Conservation (phyloP, 2,329 filamentous ascomycete genomes). For the Fonsecaea monophora region DNA sequence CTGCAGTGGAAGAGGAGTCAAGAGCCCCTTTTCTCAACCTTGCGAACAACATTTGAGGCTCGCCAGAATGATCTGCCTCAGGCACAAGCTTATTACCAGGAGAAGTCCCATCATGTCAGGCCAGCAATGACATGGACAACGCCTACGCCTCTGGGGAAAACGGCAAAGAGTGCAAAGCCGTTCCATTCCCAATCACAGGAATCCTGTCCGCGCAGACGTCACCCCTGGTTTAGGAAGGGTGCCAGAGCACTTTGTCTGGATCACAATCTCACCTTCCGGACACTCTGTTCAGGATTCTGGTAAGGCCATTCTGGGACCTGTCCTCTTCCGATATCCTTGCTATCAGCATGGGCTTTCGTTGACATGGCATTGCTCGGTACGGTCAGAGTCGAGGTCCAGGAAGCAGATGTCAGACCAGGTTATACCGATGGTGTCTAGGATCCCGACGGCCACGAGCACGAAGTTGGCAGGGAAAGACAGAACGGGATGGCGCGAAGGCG, state of each 20-base stretch:
- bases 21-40: neutral
- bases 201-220: neutral
- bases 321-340: neutral
- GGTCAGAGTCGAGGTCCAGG: neutral
- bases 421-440: too few relatives aligned
- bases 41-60: neutral
- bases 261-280: neutral
- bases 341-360: neutral
- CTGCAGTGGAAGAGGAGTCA: neutral
- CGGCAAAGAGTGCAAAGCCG: neutral
- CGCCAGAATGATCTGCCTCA: conserved; percentile 14
- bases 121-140: neutral
- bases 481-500: neutral
- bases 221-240: neutral
- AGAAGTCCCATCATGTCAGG: neutral
- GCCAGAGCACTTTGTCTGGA: neutral
- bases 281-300: neutral
- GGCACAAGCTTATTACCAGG: neutral
- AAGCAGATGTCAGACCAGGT: neutral
- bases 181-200: neutral
- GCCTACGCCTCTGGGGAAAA: neutral
- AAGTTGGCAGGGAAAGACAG: neutral
- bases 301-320: neutral
- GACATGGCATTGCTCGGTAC: neutral
- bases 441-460: too few relatives aligned